Base-by-base conservation (phyloP, 2,329 filamentous ascomycete species). In the Lachnellula cervina region DNA sequence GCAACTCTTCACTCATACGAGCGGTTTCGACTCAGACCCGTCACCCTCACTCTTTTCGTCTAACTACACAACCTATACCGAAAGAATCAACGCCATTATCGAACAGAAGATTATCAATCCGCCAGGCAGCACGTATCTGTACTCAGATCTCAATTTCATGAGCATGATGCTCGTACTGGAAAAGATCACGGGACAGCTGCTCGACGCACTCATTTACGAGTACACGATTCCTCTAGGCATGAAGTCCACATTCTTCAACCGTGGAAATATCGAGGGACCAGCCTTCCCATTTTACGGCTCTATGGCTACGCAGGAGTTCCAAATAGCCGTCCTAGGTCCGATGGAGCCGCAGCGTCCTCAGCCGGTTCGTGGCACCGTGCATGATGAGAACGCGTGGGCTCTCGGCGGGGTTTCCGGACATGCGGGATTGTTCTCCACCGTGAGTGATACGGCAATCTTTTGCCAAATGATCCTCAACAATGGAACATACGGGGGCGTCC, bases 331-430 rank as follows among this genome's bases (percentile, higher is more conserved):
- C 9, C 9, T 32, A 11, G 28, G 28, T 4, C 53, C 63, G 5
- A 49, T 40, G 2, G 70, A 70, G 51, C 71, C 71, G 3, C 51
- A 66, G 19, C 64, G 71, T 9, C 70, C 71, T 1, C 71, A 73
- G 49, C 71, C 71, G 0, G 69, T 73, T 6, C 70, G 69, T 3
- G 71, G 71, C 4, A 72, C 69, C 3, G 71, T 73, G 35, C 68
- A 69, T 59, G 69, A 72, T 55, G 70, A 72, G 54, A 72, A 72
- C 38, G 65, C 70, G 16, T 72, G 68, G 68, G 58, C 66, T 14
- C 59, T 72, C 4, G 54, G 63, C 40, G 70, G 70, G 11, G 68
- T 72, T 6, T 68, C 69, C 6, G 70, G 70, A 21, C 70, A 72
- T 50, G 70, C 70, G 1, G 70, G 70, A 1, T 59, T 72, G 7